Percentiles rank a stretch among this genome's conserved stretches.
These are phyloP conservation scores for Ceratocystis eucalypticola DNA, from an alignment of 2,329 filamentous ascomycete genomes.

Conservation along the genomic window DNA sequence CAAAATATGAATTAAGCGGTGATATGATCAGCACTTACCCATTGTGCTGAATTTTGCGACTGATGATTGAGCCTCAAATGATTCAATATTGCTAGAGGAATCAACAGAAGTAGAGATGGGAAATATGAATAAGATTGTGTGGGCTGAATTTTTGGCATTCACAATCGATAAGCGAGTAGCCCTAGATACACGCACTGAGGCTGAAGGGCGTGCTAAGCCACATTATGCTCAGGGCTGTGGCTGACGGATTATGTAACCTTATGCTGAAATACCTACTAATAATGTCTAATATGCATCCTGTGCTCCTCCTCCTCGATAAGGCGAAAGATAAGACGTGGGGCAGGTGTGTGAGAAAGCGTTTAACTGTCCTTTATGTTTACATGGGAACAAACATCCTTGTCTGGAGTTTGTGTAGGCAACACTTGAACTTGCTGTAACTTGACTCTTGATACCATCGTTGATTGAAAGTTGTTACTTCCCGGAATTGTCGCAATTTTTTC, in stretches of 20 bases:
- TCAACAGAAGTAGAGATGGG: slow-evolving; percentile 12
- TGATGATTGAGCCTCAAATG: slow-evolving; percentile 19
- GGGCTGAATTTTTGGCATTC: slow-evolving; percentile 6
- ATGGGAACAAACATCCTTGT: background rate
- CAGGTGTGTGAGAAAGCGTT: background rate
- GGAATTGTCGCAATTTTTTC: background rate
- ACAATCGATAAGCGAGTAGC: slow-evolving; percentile 16
- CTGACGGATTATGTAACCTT: background rate
- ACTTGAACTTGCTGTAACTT: background rate
- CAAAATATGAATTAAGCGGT: background rate
- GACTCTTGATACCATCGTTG: background rate
- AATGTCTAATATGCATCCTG: background rate
- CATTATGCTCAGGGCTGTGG: slow-evolving; percentile 13
- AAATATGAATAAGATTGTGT: slow-evolving; percentile 18
- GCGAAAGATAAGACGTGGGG: slow-evolving; percentile 8
- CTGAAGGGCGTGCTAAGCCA: background rate
- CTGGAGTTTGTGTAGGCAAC: too few relatives aligned
- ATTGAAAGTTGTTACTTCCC: background rate
- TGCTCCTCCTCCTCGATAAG: background rate
- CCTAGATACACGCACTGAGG: slow-evolving; percentile 15
- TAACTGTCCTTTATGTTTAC: slow-evolving; percentile 13
- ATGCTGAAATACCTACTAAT: background rate
- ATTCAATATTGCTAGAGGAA: slow-evolving; percentile 17
- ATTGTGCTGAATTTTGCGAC: slow-evolving; percentile 19
- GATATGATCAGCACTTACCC: slow-evolving; percentile 15